Evolutionary conservation across 2,329 filamentous ascomycete species (phyloP).

Genomic region (Cladosporium austrohemisphaericum): DNA sequence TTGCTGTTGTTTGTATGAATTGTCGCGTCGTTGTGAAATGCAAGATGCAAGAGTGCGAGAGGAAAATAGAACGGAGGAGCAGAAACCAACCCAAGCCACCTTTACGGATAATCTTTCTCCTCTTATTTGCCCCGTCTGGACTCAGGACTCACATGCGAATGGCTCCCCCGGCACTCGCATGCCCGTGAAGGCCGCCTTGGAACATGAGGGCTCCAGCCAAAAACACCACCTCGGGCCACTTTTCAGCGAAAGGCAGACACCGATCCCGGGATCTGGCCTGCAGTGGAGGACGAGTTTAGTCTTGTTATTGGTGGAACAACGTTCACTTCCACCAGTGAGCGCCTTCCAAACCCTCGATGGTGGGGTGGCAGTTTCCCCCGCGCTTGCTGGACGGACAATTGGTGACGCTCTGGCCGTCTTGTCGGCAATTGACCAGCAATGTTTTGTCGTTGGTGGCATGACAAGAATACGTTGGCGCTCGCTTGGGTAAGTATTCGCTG

Average conservation of each 20-base stretch:
- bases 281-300: background rate
- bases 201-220: background rate
- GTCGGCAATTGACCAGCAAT: conserved; percentile 19
- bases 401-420: conserved; percentile 15
- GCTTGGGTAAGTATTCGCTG: conserved; percentile 8
- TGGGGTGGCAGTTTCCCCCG: conserved; percentile 9
- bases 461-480: conserved; percentile 1
- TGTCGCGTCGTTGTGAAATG: too few relatives aligned
- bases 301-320: conserved; percentile 16
- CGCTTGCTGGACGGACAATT: conserved; percentile 4
- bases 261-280: conserved; percentile 12
- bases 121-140: conserved; percentile 6
- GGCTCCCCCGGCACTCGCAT: conserved; percentile 4
- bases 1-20: background rate
- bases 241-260: conserved; percentile 11
- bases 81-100: background rate
- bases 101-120: conserved; percentile 9
- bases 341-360: background rate
- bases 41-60: background rate
- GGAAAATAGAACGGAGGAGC: background rate
- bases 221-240: conserved; percentile 9
- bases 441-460: conserved; percentile 9
- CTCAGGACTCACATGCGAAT: background rate
- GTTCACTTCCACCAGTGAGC: conserved; percentile 17
- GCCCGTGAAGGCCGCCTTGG: conserved; percentile 11